Evolutionary conservation across 257 asterid species (phyloP), one percentile per base, ranked within the genome.

Genomic region (Echites panduratus): DNA sequence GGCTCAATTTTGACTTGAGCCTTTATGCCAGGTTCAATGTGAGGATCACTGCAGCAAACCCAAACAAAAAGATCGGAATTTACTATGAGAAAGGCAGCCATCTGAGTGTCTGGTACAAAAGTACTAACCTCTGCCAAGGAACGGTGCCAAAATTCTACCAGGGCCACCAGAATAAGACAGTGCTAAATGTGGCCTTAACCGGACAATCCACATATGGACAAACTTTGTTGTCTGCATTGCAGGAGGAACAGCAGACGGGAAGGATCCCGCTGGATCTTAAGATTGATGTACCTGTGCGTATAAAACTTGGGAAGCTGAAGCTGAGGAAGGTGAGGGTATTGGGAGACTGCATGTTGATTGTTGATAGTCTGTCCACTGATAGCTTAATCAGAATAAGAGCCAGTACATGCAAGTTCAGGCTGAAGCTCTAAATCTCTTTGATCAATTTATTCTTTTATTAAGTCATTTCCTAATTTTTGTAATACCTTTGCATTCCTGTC

Each of bases 41-140:
- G 58, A 83, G 85, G 86, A 84, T 93, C 87, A 90, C 89, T 6
- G 85, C 97, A 1, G 82, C 75, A 4, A 93, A 90, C 78, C 97
- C 96, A 1, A 93, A 93, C 78, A 82, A 89, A 66, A 90, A 87
- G 82, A 90, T 93, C 32, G 97, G 98, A 7, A 89, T 93, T n/a
- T 87, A 90, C 85, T 93, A 90, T 17, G 92, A 90, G 82, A 83
- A 78, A 74, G 98, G 98, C 57, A 90, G 97, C 77, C 89, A 70
- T 66, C 62, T 93, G 82, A 90, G 89, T 29, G 93, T 89, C 7
- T 93, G 98, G 98, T 89, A 93, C 87, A 84, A 77, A 72, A 83
- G 65, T 75, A 90, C 89, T 4, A 80, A 85, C 19, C 91, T 90
- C 52, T 90, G 98, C 72, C 89, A 85, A 67, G 98, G 97, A 52